These are phyloP conservation scores for Neurospora sp. DNA, from an alignment of 495 filamentous ascomycete genomes.

Conservation along the genomic window DNA sequence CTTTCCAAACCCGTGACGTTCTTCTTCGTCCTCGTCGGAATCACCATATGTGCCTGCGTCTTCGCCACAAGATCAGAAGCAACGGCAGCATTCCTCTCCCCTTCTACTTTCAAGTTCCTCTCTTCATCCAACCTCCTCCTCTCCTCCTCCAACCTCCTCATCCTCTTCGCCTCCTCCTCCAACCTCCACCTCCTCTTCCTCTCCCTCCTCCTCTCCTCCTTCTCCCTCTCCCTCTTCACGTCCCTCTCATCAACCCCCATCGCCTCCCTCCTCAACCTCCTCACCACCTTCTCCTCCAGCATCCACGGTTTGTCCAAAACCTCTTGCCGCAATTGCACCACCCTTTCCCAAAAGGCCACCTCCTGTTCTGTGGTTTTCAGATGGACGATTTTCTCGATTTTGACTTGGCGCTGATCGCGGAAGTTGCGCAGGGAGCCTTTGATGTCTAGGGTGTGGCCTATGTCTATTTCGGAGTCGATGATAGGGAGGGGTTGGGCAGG, in stretches of 20 bases:
- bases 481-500: background rate
- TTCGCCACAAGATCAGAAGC: background rate
- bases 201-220: constrained; percentile 3
- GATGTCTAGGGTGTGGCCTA: constrained; percentile 63
- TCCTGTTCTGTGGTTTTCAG: constrained; percentile 63
- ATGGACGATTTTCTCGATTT: constrained; percentile 54
- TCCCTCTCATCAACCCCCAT: constrained; percentile 28
- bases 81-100: background rate
- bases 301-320: constrained; percentile 63
- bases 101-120: background rate
- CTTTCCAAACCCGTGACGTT: background rate
- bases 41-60: background rate
- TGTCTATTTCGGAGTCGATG: constrained; percentile 36
- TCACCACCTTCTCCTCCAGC: constrained; percentile 44
- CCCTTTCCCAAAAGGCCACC: constrained; percentile 64
- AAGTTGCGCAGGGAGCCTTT: constrained; percentile 65
- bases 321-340: constrained; percentile 48
- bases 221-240: constrained; percentile 12
- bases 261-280: constrained; percentile 41
- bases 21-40: background rate
- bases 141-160: background rate
- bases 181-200: background rate
- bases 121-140: background rate
- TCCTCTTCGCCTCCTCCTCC: background rate
- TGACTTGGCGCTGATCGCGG: constrained; percentile 53